Percentiles rank a stretch among this genome's conserved stretches.
Conservation (phyloP, 2,329 filamentous ascomycete genomes). For the Xenosphaeropsis pyriputrescens region DNA sequence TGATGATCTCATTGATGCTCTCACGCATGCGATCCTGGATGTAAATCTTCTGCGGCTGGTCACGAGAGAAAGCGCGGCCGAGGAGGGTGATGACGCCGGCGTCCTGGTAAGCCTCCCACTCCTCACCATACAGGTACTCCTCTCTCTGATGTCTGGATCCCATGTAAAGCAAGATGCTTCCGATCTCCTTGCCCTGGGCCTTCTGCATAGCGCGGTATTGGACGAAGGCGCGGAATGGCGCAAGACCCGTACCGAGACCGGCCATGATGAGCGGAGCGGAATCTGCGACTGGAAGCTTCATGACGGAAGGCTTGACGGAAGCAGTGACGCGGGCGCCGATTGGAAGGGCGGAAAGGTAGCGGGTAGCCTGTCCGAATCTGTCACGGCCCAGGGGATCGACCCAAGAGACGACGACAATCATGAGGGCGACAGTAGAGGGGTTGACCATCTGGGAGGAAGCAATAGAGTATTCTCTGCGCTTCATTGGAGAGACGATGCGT, state of each 20-base stretch:
- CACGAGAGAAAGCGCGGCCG: conserved; percentile 86
- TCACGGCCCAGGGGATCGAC: conserved; percentile 75
- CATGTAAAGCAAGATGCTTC: conserved; percentile 87
- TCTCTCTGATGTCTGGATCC: conserved; percentile 94
- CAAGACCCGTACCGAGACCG: conserved; percentile 91
- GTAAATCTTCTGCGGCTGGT: conserved; percentile 97
- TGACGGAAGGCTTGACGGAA: conserved; percentile 93
- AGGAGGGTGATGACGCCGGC: conserved; percentile 91
- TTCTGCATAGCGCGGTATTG: conserved; percentile 98
- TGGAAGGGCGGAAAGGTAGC: conserved; percentile 66
- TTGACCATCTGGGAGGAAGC: conserved; percentile 93
- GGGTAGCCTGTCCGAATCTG: conserved; percentile 85
- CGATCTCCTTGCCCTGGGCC: conserved; percentile 91
- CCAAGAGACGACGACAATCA: conserved; percentile 97
- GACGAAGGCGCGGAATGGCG: conserved; percentile 97
- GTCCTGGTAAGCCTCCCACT: conserved; percentile 97
- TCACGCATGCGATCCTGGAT: conserved; percentile 97
- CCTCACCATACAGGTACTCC: conserved; percentile 96
- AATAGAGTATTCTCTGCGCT: conserved; percentile 98
- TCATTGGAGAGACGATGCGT: conserved; percentile 78
- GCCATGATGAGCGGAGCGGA: conserved; percentile 97
- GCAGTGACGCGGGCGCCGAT: conserved; percentile 72
- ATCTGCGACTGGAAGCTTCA: conserved; percentile 86
- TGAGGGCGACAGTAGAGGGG: conserved; percentile 75
- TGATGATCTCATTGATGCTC: conserved; percentile 65